These are phyloP conservation scores for Plasmodium fragile DNA, from an alignment of 169 alveolate species.

Conservation along the genomic window DNA sequence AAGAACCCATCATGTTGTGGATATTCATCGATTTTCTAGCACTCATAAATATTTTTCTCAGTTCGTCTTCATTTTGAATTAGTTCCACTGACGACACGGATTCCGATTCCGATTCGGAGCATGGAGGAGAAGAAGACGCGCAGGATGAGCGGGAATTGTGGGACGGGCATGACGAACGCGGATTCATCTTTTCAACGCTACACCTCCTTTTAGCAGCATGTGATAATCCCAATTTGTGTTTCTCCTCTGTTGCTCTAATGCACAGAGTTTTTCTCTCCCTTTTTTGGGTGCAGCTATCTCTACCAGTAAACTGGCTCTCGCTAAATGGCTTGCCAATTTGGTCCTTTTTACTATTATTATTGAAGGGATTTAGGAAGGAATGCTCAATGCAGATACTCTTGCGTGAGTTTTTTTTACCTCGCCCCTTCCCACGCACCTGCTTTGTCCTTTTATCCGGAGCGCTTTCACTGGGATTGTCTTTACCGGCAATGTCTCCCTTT, in stretches of 20 bases:
- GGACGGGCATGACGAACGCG: conserved; percentile 5
- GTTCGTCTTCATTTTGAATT: conserved; percentile 66
- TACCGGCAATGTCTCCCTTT: not conserved
- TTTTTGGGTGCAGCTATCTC: not conserved
- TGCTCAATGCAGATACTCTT: conserved; percentile 65
- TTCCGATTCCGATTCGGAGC: conserved; percentile 5
- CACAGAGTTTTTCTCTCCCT: not conserved
- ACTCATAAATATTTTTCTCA: conserved; percentile 57
- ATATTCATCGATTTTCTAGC: conserved; percentile 73
- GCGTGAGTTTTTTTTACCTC: conserved; percentile 21
- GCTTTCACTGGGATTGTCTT: not conserved
- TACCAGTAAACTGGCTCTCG: not conserved
- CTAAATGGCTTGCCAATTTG: not conserved
- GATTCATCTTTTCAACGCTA: not conserved
- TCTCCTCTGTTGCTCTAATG: not conserved
- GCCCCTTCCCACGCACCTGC: not conserved
- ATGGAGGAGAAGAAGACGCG: conserved; percentile 3
- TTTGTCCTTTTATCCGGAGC: not conserved
- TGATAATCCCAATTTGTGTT: not conserved
- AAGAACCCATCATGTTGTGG: conserved; percentile 54
- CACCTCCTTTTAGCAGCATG: not conserved
- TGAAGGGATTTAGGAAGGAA: conserved; percentile 74
- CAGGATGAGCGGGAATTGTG: not conserved
- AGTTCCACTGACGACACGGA: conserved; percentile 54
- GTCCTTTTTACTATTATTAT: conserved; percentile 8